phyloP scores from a whole-genome alignment of 768 basidiomycete species.

The Phanerodontia chrysosporium region DNA sequence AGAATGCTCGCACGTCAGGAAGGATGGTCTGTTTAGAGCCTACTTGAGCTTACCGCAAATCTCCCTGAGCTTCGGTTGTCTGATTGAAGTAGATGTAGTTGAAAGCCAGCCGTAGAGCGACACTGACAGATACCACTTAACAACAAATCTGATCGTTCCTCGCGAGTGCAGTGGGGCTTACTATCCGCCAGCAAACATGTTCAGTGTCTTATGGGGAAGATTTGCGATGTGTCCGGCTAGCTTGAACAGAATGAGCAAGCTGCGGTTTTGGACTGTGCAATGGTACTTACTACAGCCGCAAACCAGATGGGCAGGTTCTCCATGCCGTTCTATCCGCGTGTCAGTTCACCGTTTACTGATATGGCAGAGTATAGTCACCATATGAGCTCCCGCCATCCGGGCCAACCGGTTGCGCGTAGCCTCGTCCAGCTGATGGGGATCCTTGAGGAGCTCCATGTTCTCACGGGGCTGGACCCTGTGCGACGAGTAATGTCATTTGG shows the following conservation, averaged over 20 bases:
- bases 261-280: too few species aligned
- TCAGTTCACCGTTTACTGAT: too few species aligned
- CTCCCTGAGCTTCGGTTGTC: not conserved
- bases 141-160: too few species aligned
- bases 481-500: too few species aligned
- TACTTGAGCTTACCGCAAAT: too few species aligned
- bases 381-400: not conserved
- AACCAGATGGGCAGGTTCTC: slow-evolving; percentile 6
- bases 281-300: slow-evolving; percentile 4
- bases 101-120: not conserved
- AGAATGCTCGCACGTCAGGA: too few species aligned
- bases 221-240: slow-evolving; percentile 1
- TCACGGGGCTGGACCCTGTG: not conserved
- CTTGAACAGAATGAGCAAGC: not conserved
- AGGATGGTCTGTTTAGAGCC: too few species aligned
- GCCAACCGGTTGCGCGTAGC: not conserved
- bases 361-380: not conserved
- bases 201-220: not conserved
- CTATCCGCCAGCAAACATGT: slow-evolving; percentile 4
- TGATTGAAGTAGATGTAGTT: slow-evolving; percentile 7
- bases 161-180: not conserved
- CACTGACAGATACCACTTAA: not conserved
- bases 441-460: not conserved
- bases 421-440: not conserved
- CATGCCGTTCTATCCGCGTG: slow-evolving; percentile 5